Conservation (phyloP, 805 yeast genomes). For the Sugiyamaella smithiae region DNA sequence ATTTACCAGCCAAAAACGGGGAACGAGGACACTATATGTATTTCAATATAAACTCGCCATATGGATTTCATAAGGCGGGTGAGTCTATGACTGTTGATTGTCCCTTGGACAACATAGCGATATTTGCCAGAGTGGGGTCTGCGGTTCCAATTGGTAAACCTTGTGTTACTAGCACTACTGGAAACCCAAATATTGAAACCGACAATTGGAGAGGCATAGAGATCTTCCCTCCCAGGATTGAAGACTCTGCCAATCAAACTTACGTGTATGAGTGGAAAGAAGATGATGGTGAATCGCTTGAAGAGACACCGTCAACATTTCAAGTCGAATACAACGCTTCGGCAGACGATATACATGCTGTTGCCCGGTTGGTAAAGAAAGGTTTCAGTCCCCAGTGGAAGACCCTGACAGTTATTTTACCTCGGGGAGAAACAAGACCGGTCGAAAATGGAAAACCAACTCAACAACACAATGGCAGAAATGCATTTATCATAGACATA, state of each 20-base stretch:
- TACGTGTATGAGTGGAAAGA: constrained; percentile 8
- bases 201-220: constrained; percentile 13
- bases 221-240: constrained; percentile 9
- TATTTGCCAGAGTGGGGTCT: constrained; percentile 12
- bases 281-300: constrained; percentile 11
- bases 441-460: neutral
- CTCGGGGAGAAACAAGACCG: neutral
- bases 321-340: neutral
- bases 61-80: constrained; percentile 9
- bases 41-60: neutral
- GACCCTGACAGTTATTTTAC: neutral
- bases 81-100: neutral
- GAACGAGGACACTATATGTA: neutral
- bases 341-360: neutral
- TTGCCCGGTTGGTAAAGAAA: neutral
- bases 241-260: constrained; percentile 8
- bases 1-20: neutral
- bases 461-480: neutral
- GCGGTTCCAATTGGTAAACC: constrained; percentile 14
- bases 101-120: constrained; percentile 9
- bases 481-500: neutral
- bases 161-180: constrained; percentile 4
- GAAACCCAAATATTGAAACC: neutral
- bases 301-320: neutral
- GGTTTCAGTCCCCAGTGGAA: neutral